Evolutionary conservation across 768 basidiomycete species (phyloP).

Genomic region (Grammothele lineata): DNA sequence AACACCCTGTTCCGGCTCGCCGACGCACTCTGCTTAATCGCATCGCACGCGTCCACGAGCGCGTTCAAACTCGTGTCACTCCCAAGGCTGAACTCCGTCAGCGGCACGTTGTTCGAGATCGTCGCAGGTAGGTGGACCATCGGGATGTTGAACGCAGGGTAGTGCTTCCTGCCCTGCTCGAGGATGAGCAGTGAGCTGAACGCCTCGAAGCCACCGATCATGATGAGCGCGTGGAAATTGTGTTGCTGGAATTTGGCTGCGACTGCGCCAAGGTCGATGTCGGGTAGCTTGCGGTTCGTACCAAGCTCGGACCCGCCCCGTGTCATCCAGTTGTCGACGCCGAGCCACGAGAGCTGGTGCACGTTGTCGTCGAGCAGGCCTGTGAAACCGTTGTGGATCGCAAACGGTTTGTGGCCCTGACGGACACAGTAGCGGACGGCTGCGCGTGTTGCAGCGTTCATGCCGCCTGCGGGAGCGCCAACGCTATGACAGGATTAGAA

Average conservation of each 20-base stretch:
- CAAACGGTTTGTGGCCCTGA: constrained; percentile 90
- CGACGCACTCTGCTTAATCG: constrained; percentile 97
- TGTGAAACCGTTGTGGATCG: constrained; percentile 92
- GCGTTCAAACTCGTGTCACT: constrained; percentile 98
- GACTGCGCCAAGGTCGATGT: constrained; percentile 80
- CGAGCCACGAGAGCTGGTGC: constrained; percentile 87
- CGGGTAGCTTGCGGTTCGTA: constrained; percentile 88
- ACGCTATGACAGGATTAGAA: constrained; percentile 51
- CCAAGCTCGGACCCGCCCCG: constrained; percentile 97
- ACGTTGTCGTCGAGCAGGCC: constrained; percentile 90
- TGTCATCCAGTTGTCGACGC: constrained; percentile 94
- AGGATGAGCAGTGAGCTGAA: constrained; percentile 77
- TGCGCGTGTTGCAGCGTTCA: constrained; percentile 96
- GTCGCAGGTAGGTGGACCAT: constrained; percentile 96
- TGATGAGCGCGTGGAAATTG: constrained; percentile 69
- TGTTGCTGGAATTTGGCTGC: constrained; percentile 91
- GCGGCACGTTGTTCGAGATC: constrained; percentile 95
- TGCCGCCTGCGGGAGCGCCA: constrained; percentile 96
- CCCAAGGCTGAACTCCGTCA: constrained; percentile 95
- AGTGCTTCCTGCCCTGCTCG: constrained; percentile 74
- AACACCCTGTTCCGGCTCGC: constrained; percentile 96
- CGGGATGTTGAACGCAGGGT: constrained; percentile 92
- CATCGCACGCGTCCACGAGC: constrained; percentile 94
- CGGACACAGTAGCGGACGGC: constrained; percentile 90
- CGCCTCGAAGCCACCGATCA: constrained; percentile 97